Evolutionary conservation across 441 rosid genomes (phyloP).

Genomic region (Biscutella auriculata): DNA sequence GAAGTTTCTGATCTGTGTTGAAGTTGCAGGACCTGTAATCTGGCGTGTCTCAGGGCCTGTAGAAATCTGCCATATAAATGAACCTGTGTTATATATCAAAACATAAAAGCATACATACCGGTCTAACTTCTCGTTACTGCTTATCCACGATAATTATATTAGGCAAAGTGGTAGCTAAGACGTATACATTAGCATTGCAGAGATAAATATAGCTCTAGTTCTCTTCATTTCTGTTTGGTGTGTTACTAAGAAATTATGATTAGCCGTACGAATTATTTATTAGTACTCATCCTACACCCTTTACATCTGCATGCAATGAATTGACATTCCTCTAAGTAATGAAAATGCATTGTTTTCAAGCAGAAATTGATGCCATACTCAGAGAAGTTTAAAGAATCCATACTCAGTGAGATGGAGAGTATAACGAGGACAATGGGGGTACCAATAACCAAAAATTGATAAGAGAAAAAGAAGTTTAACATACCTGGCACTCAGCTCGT

Average conservation of each 20-base stretch:
- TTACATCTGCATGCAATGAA: not conserved
- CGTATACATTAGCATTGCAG: not conserved
- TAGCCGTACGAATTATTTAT: not conserved
- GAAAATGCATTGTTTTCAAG: not conserved
- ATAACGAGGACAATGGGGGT: not conserved
- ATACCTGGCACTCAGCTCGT: conserved; percentile 94
- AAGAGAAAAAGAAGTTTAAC: not conserved
- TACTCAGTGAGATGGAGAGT: not conserved
- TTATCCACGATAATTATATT: not conserved
- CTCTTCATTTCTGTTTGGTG: not conserved
- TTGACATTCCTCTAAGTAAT: not conserved
- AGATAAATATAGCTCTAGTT: not conserved
- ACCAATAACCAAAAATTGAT: not conserved
- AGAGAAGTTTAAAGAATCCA: not conserved
- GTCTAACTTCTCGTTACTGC: not conserved
- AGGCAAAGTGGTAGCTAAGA: not conserved
- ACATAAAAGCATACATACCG: not conserved
- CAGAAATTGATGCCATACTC: not conserved
- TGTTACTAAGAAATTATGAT: not conserved
- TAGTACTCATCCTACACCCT: not conserved
- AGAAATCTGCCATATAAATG: conserved; percentile 58
- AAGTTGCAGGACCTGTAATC: conserved; percentile 68
- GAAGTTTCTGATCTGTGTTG: conserved; percentile 78
- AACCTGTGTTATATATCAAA: conserved; percentile 7
- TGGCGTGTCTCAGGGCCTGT: conserved; percentile 94